Evolutionary conservation across 768 basidiomycete species (phyloP).

Genomic region (Crucibulum laeve): DNA sequence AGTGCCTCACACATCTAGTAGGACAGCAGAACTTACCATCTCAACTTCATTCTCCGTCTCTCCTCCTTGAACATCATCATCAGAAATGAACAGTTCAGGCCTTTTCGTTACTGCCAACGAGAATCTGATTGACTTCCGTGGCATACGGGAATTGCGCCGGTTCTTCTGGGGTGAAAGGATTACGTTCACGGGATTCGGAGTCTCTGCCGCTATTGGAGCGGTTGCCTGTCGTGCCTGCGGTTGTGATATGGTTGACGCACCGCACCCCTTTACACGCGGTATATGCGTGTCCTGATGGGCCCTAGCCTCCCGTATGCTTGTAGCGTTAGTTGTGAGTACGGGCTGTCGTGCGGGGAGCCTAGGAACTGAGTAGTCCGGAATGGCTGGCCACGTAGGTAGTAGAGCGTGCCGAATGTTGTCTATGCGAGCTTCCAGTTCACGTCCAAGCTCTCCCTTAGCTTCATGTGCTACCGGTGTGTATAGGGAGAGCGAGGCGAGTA

Average conservation of each 20-base stretch:
- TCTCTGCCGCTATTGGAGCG: not conserved
- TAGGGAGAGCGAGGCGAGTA: slow-evolving; percentile 16
- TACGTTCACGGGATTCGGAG: not conserved
- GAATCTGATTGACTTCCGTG: slow-evolving; percentile 20
- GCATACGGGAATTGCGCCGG: slow-evolving; percentile 1
- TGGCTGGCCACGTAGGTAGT: slow-evolving; percentile 22
- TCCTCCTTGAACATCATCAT: not conserved
- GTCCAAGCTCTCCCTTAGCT: slow-evolving; percentile 1
- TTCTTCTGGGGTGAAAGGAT: not conserved
- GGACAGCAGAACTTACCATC: slow-evolving; percentile 9
- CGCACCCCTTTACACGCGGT: no score
- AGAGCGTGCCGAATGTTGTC: slow-evolving; percentile 19
- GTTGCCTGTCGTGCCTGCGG: not conserved
- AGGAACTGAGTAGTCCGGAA: slow-evolving; percentile 13
- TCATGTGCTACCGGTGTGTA: no score
- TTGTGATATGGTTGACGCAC: not conserved
- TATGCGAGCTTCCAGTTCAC: slow-evolving; percentile 17
- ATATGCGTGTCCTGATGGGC: not conserved
- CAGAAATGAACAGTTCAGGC: slow-evolving; percentile 15
- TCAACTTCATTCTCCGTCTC: slow-evolving; percentile 17
- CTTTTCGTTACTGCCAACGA: slow-evolving; percentile 18
- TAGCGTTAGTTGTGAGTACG: not conserved
- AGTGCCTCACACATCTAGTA: not conserved
- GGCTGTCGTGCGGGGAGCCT: slow-evolving; percentile 4
- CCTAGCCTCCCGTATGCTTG: not conserved